Percentiles rank a stretch among this genome's conserved stretches.
phyloP scores from a whole-genome alignment of 2,329 filamentous ascomycete species.

The Microcera coccophila region DNA sequence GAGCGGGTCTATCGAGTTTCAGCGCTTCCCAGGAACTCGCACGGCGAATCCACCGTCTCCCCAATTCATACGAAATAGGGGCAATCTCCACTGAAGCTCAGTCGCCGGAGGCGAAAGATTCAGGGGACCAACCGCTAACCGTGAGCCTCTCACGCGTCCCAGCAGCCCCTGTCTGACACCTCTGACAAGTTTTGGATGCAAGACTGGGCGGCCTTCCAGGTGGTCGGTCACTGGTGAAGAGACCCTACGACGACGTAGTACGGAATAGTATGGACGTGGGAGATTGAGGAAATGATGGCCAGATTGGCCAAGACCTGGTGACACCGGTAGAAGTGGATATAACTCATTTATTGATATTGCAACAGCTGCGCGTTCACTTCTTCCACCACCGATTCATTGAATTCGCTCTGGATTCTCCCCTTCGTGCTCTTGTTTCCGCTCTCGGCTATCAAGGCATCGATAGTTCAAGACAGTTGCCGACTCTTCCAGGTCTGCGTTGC shows the following conservation, averaged over 20 bases:
- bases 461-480: neutral
- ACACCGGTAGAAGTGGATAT: neutral
- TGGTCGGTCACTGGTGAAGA: too few relatives aligned
- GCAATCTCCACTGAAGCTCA: slow-evolving; percentile 27
- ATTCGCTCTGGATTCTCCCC: neutral
- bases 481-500: neutral
- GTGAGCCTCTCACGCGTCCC: too few relatives aligned
- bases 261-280: too few relatives aligned
- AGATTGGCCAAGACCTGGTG: neutral
- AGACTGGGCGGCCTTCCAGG: too few relatives aligned
- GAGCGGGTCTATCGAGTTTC: too few relatives aligned
- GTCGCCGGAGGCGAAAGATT: slow-evolving; percentile 9
- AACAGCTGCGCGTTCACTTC: neutral
- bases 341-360: neutral
- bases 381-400: neutral
- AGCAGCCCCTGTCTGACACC: too few relatives aligned
- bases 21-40: neutral
- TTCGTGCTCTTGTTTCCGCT: neutral
- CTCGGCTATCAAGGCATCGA: too few relatives aligned
- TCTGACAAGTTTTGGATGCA: too few relatives aligned
- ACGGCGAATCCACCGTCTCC: neutral
- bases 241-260: too few relatives aligned
- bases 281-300: neutral
- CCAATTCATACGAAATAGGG: slow-evolving; percentile 16
- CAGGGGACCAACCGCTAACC: slow-evolving; percentile 4